Percentiles rank a stretch among this genome's conserved stretches.
phyloP scores from a whole-genome alignment of 1,284 basidiomycete species.

The Fomitopsis pinicola region DNA sequence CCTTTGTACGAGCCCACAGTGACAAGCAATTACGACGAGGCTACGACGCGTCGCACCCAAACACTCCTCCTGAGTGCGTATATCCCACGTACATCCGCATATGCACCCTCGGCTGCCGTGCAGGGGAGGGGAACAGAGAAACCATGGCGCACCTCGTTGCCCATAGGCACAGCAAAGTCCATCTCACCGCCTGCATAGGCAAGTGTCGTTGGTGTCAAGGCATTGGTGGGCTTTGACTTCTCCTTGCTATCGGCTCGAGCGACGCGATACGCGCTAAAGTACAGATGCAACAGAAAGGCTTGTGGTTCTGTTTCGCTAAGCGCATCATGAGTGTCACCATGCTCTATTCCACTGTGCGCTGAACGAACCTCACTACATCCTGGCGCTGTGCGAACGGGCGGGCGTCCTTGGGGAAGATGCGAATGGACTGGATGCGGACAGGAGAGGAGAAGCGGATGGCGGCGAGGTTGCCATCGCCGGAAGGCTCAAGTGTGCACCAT shows the following conservation, averaged over 20 bases:
- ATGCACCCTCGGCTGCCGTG: not conserved
- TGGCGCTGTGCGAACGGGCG: constrained; percentile 57
- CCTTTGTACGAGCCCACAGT: not conserved
- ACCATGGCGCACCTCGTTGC: constrained; percentile 45
- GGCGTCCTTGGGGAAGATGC: constrained; percentile 57
- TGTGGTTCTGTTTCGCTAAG: constrained; percentile 63
- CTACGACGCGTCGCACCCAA: not conserved
- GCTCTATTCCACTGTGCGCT: not conserved
- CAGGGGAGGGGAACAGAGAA: not conserved
- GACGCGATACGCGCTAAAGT: constrained; percentile 59
- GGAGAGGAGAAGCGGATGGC: constrained; percentile 62
- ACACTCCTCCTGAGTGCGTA: not conserved
- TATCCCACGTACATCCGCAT: not conserved
- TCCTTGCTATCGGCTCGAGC: constrained; percentile 47
- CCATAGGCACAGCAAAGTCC: constrained; percentile 69
- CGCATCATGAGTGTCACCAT: not conserved
- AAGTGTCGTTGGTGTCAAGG: constrained; percentile 65
- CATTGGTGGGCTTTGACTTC: constrained; percentile 57
- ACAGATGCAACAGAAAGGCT: constrained; percentile 67
- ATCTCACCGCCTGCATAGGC: constrained; percentile 66
- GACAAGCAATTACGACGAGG: not conserved
- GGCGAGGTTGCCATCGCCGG: constrained; percentile 52
- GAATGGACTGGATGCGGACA: constrained; percentile 57
- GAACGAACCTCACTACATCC: constrained; percentile 58
- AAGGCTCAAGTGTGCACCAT: constrained; percentile 62